These are phyloP conservation scores for Epithemia pelagica DNA, from an alignment of 108 stramenopile species.

Conservation along the genomic window DNA sequence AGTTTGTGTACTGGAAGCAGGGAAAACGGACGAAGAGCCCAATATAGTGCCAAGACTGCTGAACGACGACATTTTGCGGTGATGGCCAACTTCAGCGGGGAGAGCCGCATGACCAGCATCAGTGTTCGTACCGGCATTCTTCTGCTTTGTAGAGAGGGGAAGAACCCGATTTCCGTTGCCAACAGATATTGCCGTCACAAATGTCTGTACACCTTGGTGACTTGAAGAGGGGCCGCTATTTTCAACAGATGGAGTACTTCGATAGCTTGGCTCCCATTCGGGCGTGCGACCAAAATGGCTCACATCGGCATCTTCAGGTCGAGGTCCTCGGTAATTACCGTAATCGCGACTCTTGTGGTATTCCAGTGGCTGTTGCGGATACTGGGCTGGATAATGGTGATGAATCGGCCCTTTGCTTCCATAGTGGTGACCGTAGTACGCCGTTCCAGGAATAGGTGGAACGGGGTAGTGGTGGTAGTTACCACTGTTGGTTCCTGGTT, in stretches of 20 bases:
- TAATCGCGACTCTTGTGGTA: not conserved
- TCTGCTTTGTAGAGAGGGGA: slow-evolving; percentile 5
- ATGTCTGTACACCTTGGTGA: slow-evolving; percentile 30
- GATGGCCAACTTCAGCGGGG: slow-evolving; percentile 23
- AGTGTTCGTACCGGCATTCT: slow-evolving; percentile 7
- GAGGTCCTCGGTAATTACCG: slow-evolving; percentile 13
- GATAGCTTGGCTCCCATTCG: slow-evolving; percentile 2
- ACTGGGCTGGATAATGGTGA: slow-evolving; percentile 16
- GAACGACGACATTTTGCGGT: slow-evolving; percentile 50
- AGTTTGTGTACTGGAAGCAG: not conserved
- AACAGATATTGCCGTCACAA: slow-evolving; percentile 36
- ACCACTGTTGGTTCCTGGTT: slow-evolving; percentile 7
- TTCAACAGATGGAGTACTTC: not conserved
- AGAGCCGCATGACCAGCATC: slow-evolving; percentile 14
- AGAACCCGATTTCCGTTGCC: slow-evolving; percentile 21
- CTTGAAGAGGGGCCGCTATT: slow-evolving; percentile 15
- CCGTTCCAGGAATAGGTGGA: slow-evolving; percentile 18
- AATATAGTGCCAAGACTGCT: slow-evolving; percentile 28
- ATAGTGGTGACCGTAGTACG: slow-evolving; percentile 26
- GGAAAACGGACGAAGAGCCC: slow-evolving; percentile 1
- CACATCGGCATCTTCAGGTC: not conserved
- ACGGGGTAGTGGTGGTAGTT: slow-evolving; percentile 19
- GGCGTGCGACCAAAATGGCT: not conserved
- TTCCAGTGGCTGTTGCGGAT: slow-evolving; percentile 5
- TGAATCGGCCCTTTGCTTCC: slow-evolving; percentile 7